These are phyloP conservation scores for Termitomyces sp. DNA, from an alignment of 768 basidiomycete genomes.

Conservation along the genomic window DNA sequence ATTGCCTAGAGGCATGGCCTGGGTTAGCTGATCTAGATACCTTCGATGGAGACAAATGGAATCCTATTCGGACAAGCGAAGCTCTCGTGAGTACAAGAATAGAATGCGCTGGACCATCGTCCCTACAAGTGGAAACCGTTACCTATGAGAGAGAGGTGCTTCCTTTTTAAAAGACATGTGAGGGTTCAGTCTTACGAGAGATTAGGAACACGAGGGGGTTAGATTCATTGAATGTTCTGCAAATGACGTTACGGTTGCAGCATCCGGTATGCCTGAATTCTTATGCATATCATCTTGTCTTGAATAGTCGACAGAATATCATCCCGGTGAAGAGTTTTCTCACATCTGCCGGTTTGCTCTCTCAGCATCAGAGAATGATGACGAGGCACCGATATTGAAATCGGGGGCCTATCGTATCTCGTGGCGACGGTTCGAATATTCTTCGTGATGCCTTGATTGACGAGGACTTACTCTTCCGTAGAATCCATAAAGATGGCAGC, in stretches of 20 bases:
- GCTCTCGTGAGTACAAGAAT: constrained; percentile 50
- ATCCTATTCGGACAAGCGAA: constrained; percentile 45
- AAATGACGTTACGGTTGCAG: constrained; percentile 40
- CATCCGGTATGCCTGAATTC: constrained; percentile 33
- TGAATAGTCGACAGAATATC: constrained; percentile 40
- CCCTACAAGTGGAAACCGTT: constrained; percentile 46
- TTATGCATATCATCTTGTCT: background rate
- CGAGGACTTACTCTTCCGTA: constrained; percentile 16
- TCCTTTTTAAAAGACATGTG: background rate
- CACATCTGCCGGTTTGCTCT: constrained; percentile 49
- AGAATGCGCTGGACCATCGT: constrained; percentile 50
- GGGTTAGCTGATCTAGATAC: constrained; percentile 48
- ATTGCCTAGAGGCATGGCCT: constrained; percentile 31
- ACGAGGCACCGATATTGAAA: constrained; percentile 30
- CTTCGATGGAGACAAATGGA: constrained; percentile 50
- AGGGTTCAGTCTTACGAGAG: background rate
- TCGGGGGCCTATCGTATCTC: constrained; percentile 56
- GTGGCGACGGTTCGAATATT: constrained; percentile 56
- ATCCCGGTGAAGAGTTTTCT: constrained; percentile 60
- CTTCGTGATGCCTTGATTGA: background rate
- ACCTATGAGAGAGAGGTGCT: constrained; percentile 42
- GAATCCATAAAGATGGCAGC: constrained; percentile 39
- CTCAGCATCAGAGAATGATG: constrained; percentile 32
- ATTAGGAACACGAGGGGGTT: constrained; percentile 39
- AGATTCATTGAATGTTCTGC: constrained; percentile 49